These are phyloP conservation scores for Leccinum subrobustum DNA, from an alignment of 1,284 basidiomycete genomes.

Conservation along the genomic window DNA sequence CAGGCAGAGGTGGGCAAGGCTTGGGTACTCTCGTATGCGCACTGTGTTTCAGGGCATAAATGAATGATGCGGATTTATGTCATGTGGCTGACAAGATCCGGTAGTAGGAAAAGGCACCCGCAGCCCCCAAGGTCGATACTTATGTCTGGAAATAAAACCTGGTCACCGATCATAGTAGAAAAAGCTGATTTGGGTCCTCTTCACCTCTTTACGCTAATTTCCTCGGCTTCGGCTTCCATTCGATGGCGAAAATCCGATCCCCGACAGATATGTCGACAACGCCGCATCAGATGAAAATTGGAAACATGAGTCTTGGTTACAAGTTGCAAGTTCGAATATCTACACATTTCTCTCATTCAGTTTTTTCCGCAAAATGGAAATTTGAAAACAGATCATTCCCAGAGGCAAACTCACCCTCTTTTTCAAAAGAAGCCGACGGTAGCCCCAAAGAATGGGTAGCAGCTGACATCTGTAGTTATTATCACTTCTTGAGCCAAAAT, in stretches of 20 bases:
- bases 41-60: slow-evolving; percentile 10
- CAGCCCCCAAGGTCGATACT: slow-evolving; percentile 5
- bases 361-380: background rate
- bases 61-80: slow-evolving; percentile 14
- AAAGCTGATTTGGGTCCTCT: background rate
- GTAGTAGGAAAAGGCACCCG: slow-evolving; percentile 9
- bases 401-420: background rate
- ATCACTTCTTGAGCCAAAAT: too few relatives aligned
- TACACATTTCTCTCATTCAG: background rate
- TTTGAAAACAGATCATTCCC: background rate
- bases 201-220: background rate
- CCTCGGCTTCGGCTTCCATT: background rate
- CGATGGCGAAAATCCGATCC: background rate
- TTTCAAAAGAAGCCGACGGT: slow-evolving; percentile 5
- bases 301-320: background rate
- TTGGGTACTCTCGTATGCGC: slow-evolving; percentile 8
- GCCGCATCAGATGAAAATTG: background rate
- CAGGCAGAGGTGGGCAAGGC: slow-evolving; percentile 1
- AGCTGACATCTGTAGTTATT: background rate
- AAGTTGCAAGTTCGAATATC: background rate
- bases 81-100: slow-evolving; percentile 2
- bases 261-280: background rate
- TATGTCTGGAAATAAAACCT: background rate
- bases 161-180: background rate
- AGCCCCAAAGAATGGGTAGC: slow-evolving; percentile 3